These are phyloP conservation scores for Lodderomyces margitis DNA, from an alignment of 1,139 yeast genomes.

Conservation along the genomic window DNA sequence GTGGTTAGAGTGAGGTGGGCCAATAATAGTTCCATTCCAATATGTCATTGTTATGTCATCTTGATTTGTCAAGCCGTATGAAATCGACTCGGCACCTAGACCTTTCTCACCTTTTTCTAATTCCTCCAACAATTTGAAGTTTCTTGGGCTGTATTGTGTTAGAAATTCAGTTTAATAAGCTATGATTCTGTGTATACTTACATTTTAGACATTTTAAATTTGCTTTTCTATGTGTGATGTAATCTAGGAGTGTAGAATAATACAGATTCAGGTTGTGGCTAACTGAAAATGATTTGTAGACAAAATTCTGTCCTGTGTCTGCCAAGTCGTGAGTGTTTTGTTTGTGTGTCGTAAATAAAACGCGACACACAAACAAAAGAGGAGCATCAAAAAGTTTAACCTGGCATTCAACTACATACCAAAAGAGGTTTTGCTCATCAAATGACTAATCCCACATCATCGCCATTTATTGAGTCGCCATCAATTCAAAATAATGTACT, in stretches of 20 bases:
- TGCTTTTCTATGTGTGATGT: neutral
- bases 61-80: constrained; percentile 84
- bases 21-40: constrained; percentile 96
- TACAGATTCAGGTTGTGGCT: neutral
- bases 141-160: constrained; percentile 64
- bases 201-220: constrained; percentile 38
- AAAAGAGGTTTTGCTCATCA: no score
- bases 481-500: constrained; percentile 9
- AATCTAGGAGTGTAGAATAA: neutral
- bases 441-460: constrained; percentile 13
- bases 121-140: constrained; percentile 90
- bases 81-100: constrained; percentile 92
- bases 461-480: constrained; percentile 20
- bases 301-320: no score
- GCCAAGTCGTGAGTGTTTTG: no score
- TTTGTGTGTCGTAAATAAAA: no score
- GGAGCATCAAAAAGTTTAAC: no score
- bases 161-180: neutral
- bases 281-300: neutral
- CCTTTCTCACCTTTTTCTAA: constrained; percentile 98
- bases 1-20: constrained; percentile 94
- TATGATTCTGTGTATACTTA: constrained; percentile 21
- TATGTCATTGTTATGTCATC: constrained; percentile 89
- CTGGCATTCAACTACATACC: no score
- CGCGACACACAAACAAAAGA: no score